Percentiles rank a stretch among this genome's conserved stretches.
These are phyloP conservation scores for Neofusicoccum laricinum DNA, from an alignment of 2,329 filamentous ascomycete genomes.

Conservation along the genomic window DNA sequence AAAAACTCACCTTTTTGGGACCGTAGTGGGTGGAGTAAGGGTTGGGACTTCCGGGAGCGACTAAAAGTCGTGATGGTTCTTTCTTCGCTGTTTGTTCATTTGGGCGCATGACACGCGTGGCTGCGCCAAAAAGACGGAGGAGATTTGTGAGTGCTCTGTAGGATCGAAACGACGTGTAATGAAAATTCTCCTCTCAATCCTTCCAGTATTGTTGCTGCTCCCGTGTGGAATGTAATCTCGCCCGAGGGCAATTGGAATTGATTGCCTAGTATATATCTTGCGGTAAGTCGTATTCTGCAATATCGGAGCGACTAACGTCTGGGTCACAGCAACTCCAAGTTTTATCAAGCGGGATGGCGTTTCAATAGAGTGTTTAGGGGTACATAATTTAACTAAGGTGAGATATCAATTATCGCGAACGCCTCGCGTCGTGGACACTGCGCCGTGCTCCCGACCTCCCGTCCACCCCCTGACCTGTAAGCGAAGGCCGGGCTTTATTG, in stretches of 20 bases:
- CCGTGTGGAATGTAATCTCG: neutral
- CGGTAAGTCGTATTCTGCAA: neutral
- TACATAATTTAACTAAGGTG: slow-evolving; percentile 15
- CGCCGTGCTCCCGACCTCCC: neutral
- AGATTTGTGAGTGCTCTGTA: slow-evolving; percentile 4
- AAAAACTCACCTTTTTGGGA: slow-evolving; percentile 10
- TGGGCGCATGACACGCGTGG: neutral
- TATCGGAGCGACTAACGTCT: neutral
- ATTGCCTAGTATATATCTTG: neutral
- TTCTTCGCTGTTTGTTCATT: slow-evolving; percentile 12
- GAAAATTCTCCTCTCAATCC: slow-evolving; percentile 16
- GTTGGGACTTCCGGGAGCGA: slow-evolving; percentile 2
- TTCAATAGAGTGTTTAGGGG: slow-evolving; percentile 10
- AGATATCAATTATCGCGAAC: slow-evolving; percentile 2
- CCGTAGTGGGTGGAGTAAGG: slow-evolving; percentile 10
- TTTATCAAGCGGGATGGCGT: neutral
- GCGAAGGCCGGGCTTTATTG: slow-evolving; percentile 4
- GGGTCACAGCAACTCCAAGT: neutral
- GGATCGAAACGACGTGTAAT: slow-evolving; percentile 13
- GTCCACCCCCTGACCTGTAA: slow-evolving; percentile 3
- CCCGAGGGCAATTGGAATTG: no score
- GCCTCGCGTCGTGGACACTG: neutral
- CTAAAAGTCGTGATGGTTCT: slow-evolving; percentile 13
- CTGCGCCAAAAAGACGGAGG: neutral
- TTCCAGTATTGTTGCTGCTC: neutral